These are phyloP conservation scores for Pholiota microspora DNA, from an alignment of 768 basidiomycete species.

Conservation along the genomic window DNA sequence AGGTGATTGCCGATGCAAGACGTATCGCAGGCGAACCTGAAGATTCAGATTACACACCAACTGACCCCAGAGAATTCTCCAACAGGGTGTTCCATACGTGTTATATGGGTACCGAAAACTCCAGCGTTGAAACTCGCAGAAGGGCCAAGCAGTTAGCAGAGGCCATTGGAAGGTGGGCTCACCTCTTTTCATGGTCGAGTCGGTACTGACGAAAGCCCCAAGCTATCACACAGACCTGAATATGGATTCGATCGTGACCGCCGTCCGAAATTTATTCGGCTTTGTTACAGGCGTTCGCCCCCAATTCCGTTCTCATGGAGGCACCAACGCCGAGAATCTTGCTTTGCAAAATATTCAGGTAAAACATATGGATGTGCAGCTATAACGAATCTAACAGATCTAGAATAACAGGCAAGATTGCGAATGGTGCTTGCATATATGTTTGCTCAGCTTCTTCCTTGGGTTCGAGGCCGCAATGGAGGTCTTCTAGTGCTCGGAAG, in stretches of 20 bases:
- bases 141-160: constrained; percentile 85
- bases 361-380: constrained; percentile 3
- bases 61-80: constrained; percentile 85
- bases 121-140: constrained; percentile 78
- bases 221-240: constrained; percentile 95
- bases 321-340: constrained; percentile 84
- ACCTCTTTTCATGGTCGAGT: not conserved
- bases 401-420: constrained; percentile 64
- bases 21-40: constrained; percentile 84
- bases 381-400: not conserved
- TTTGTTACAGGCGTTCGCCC: constrained; percentile 67
- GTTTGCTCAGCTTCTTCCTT: constrained; percentile 93
- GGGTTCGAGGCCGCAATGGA: constrained; percentile 81
- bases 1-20: constrained; percentile 89
- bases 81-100: constrained; percentile 92
- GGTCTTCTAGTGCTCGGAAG: constrained; percentile 95
- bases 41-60: constrained; percentile 79
- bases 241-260: constrained; percentile 90
- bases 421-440: constrained; percentile 94
- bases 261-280: constrained; percentile 79
- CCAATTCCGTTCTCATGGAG: constrained; percentile 85
- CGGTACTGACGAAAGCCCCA: not conserved
- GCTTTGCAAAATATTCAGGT: constrained; percentile 98
- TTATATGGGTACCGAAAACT: constrained; percentile 99
- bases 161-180: constrained; percentile 81